Percentiles rank a stretch among this genome's conserved stretches.
phyloP scores from a whole-genome alignment of 306 rosid genomes.

The Rosa rugosa region DNA sequence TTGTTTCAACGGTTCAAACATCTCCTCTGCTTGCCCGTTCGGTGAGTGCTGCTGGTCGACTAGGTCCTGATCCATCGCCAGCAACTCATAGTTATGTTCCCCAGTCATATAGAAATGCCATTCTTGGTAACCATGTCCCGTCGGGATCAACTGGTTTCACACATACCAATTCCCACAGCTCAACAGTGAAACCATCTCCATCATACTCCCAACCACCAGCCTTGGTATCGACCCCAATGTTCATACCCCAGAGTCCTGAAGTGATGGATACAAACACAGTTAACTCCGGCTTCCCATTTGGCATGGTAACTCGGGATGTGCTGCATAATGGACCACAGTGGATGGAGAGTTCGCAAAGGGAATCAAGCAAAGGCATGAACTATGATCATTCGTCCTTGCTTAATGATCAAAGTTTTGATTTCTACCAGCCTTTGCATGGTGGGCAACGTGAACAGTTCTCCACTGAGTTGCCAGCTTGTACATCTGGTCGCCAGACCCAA shows the following conservation, averaged over 20 bases:
- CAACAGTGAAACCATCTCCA: constrained; percentile 48
- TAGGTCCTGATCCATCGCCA: constrained; percentile 84
- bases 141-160: constrained; percentile 51
- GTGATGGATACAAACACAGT: constrained; percentile 48
- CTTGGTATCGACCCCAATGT: constrained; percentile 59
- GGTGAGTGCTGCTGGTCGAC: constrained; percentile 79
- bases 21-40: constrained; percentile 76
- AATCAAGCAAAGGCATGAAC: constrained; percentile 49
- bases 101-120: constrained; percentile 94
- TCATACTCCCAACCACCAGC: constrained; percentile 62
- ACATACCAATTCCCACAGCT: constrained; percentile 56
- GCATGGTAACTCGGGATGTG: constrained; percentile 50
- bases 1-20: constrained; percentile 71
- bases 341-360: constrained; percentile 63
- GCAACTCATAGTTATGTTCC: constrained; percentile 72
- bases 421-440: constrained; percentile 54
- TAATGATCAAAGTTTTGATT: constrained; percentile 54
- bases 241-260: constrained; percentile 65
- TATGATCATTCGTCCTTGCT: constrained; percentile 49
- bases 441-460: constrained; percentile 47
- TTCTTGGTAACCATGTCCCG: constrained; percentile 67
- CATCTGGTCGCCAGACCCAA: constrained; percentile 71
- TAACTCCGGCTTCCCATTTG: constrained; percentile 52
- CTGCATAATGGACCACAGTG: constrained; percentile 68
- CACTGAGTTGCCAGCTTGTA: constrained; percentile 51